These are phyloP conservation scores for Leccinum solheimii DNA, from an alignment of 1,284 basidiomycete species.

Conservation along the genomic window DNA sequence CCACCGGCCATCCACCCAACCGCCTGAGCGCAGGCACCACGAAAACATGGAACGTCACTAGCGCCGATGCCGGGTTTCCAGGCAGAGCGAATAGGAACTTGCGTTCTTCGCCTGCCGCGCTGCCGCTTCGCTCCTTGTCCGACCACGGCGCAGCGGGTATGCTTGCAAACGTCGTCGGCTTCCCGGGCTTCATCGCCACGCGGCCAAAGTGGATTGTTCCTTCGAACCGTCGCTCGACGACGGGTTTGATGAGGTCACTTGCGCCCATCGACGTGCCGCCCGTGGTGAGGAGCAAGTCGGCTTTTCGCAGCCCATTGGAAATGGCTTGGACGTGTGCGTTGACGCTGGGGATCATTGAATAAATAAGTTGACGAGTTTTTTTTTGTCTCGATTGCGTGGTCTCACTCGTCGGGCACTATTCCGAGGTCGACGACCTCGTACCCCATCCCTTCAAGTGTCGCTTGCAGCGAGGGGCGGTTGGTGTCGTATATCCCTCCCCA, in stretches of 20 bases:
- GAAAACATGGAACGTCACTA: constrained; percentile 88
- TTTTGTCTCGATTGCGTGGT: background rate
- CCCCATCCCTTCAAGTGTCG: constrained; percentile 69
- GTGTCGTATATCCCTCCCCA: constrained; percentile 82
- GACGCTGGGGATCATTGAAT: constrained; percentile 42
- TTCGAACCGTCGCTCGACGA: constrained; percentile 75
- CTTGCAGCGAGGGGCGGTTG: constrained; percentile 76
- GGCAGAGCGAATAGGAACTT: constrained; percentile 82
- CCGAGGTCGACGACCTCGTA: constrained; percentile 82
- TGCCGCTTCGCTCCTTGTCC: constrained; percentile 12
- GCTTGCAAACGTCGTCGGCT: constrained; percentile 87
- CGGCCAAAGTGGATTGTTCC: constrained; percentile 83
- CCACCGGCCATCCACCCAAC: constrained; percentile 65
- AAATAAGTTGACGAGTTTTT: background rate
- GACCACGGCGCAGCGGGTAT: constrained; percentile 42
- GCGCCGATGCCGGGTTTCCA: constrained; percentile 85
- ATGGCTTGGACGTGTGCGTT: constrained; percentile 62
- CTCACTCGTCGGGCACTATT: constrained; percentile 71
- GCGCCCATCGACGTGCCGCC: constrained; percentile 92
- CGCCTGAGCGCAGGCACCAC: constrained; percentile 78
- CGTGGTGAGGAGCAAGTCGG: constrained; percentile 81
- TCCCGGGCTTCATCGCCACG: constrained; percentile 70
- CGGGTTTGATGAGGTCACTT: constrained; percentile 82
- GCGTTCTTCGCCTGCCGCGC: constrained; percentile 17
- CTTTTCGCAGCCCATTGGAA: constrained; percentile 52